Evolutionary conservation across 169 alveolate genomes (phyloP), one percentile per base, ranked within the genome.

Genomic region (Cryptosporidium felis): DNA sequence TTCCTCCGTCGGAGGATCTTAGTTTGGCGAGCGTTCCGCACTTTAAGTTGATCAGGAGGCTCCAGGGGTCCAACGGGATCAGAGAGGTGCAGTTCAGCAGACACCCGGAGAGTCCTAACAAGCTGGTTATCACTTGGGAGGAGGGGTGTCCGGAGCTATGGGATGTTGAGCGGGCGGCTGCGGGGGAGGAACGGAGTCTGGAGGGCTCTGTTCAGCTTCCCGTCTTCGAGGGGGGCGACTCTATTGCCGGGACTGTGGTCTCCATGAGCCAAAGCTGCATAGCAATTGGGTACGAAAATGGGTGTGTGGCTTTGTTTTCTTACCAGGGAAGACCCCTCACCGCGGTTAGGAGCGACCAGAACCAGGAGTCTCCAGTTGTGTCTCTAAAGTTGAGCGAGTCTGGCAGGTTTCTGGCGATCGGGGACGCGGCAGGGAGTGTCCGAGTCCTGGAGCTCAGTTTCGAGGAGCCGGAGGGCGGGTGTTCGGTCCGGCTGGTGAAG

Each of bases 61-160:
- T 56, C 2, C 34, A 34, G 18, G n/a, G 45, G 0, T 32, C 44
- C 2, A 74, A 53, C 41, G 67, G 65, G 21, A 74, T 74, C 32
- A 34, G 85, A 30, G 85, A 74, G 12, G 85, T 74, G 2, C 85
- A 74, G 40, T 74, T 74, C 28, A 74, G 85, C 41, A 74, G 56
- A 21, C 23, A 36, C 18, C 67, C 26, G 9, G 67, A 74, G 5
- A 26, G 28, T n/a, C 67, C 85, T 9, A 56, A 74, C 41, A 74
- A 74, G 30, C 30, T 74, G 21, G 85, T 74, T 0, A 74, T 74
- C 21, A 74, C 85, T 16, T 74, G 85, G 85, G 85, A 74, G 23
- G 67, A 74, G 26, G 67, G 85, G 18, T 74, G 85, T 34, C 85
- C 85, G 10, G 85, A 74, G 30, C 59, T 74, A 18, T 74, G 85